Percentiles rank a stretch among this genome's conserved stretches.
Evolutionary conservation across 2,329 filamentous ascomycete species (phyloP).

Genomic region (Scedosporium dehoogii): DNA sequence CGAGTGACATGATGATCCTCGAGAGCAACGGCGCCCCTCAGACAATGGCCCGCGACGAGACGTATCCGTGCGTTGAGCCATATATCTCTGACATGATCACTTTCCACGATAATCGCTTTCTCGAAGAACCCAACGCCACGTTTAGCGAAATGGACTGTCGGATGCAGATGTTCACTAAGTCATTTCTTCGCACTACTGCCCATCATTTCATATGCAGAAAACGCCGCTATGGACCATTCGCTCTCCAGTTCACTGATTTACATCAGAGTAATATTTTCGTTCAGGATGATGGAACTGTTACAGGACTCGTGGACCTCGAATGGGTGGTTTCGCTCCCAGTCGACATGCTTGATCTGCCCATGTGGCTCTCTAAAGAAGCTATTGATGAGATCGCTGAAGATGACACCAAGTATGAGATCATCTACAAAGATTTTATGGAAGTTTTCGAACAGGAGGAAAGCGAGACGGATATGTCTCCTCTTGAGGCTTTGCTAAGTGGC

Average conservation of each 20-base stretch:
- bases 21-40: conserved; percentile 22
- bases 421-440: not conserved
- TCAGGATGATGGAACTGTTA: conserved; percentile 23
- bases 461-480: not conserved
- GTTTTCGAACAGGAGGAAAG: not conserved
- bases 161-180: conserved; percentile 17
- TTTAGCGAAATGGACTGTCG: conserved; percentile 16
- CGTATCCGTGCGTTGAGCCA: conserved; percentile 19
- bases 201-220: conserved; percentile 17
- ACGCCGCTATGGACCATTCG: conserved; percentile 16
- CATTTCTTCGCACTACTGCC: conserved; percentile 16
- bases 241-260: conserved; percentile 20
- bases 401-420: not conserved
- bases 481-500: not conserved
- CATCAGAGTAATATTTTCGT: conserved; percentile 25
- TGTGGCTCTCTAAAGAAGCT: conserved; percentile 19
- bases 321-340: conserved; percentile 20
- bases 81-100: conserved; percentile 18
- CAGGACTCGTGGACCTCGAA: conserved; percentile 22
- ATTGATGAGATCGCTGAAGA: conserved; percentile 11
- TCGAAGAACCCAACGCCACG: conserved; percentile 17
- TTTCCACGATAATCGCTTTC: conserved; percentile 17
- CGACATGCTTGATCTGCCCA: conserved; percentile 20
- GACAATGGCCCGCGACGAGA: conserved; percentile 19
- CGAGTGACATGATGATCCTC: conserved; percentile 12